Conservation (phyloP, 805 yeast genomes). For the Kazachstania taianensis region DNA sequence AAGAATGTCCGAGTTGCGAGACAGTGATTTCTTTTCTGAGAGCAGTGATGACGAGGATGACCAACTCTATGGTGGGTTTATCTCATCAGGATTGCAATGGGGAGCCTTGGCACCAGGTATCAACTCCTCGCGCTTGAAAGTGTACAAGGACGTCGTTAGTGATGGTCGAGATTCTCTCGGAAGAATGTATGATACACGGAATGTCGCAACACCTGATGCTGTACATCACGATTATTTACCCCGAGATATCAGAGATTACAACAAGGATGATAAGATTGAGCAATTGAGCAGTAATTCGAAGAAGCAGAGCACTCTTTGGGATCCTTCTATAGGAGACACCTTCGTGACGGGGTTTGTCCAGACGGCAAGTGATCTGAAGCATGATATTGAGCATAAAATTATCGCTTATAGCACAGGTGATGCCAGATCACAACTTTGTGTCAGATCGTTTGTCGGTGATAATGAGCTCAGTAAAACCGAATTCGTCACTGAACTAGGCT, state of each 20-base stretch:
- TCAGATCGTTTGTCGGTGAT: conserved; percentile 4
- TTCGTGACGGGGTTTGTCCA: conserved; percentile 15
- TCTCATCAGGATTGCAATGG: conserved; percentile 14
- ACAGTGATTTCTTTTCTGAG: too few relatives aligned
- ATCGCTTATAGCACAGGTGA: conserved; percentile 11
- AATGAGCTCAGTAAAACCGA: background rate
- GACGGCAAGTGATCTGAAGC: conserved; percentile 17
- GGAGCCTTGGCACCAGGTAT: conserved; percentile 10
- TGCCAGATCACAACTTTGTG: conserved; percentile 11
- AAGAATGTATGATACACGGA: conserved; percentile 11
- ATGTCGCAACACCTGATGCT: conserved; percentile 6
- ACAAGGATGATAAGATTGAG: background rate
- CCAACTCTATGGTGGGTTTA: background rate
- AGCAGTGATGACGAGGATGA: too few relatives aligned
- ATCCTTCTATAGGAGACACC: conserved; percentile 17
- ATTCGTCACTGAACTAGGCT: conserved; percentile 22
- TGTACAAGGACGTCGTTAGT: conserved; percentile 14
- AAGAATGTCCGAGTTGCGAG: too few relatives aligned
- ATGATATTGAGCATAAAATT: conserved; percentile 12
- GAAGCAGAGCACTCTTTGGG: conserved; percentile 4
- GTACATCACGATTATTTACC: conserved; percentile 17
- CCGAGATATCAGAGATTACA: conserved; percentile 7
- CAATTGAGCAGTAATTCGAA: conserved; percentile 1
- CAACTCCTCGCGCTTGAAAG: conserved; percentile 9
- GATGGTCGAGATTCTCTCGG: conserved; percentile 3